Evolutionary conservation across 2,329 filamentous ascomycete species (phyloP), one percentile per base, ranked within the genome.

Genomic region (Colletotrichum magnum): DNA sequence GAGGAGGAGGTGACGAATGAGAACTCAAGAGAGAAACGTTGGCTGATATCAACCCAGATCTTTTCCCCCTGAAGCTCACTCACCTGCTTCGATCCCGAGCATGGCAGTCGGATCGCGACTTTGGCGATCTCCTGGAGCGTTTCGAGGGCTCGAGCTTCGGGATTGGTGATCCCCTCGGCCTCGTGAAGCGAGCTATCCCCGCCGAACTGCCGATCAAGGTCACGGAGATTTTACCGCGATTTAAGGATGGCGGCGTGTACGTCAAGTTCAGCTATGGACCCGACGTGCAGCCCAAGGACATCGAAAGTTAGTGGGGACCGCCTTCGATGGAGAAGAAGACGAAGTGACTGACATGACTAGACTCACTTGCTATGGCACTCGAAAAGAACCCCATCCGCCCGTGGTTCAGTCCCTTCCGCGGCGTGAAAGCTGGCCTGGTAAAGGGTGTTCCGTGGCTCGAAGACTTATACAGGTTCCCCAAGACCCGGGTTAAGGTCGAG

Each of bases 241-340:
- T 97, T 32, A 95, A 97, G 75, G 96, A 99, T 77, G 96, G 96
- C 16, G 96, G 96, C 13, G 94, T 94, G 0, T 98, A 97, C 78
- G 91, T 98, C 78, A 98, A 97, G 79, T 94, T 97, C 77, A 87
- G 86, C 16, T 88, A 86, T 61, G 80, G 82, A 47, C 70, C 78
- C 1, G 79, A 77, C 12, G 74, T 82, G 10, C 77, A 80, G 4
- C 75, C 81, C 3, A 77, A 81, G 54, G 75, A 85, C 56, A 76
- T 87, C 56, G 84, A 87, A 76, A 76, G 82, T 83, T 74, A 39
- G 73, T 73, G 21, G 2, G 39, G 12, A 24, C 18, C 2, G 16
- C 1, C 15, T 15, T 7, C 12, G 16, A 16, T 16, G 5, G 16
- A 3, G 13, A 28, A n/a, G 6, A 3, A n/a, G 1, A 24, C 1